phyloP scores from a whole-genome alignment of 2,329 filamentous ascomycete species.

The Penicillium sp. region DNA sequence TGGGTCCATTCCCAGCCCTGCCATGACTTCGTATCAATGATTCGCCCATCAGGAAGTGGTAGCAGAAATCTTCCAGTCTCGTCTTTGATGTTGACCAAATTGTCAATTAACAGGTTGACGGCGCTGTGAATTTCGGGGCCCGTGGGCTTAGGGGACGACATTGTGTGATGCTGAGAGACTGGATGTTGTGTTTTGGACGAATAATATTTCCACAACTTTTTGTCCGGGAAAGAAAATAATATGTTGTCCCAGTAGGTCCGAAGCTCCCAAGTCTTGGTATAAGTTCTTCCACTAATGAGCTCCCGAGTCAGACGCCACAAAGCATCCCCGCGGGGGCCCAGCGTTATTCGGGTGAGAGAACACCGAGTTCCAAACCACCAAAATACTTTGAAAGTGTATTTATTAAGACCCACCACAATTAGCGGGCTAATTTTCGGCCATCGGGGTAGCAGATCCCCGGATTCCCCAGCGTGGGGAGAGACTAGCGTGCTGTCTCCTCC shows the following conservation, averaged over 20 bases:
- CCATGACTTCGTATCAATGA: constrained; percentile 85
- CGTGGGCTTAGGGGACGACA: constrained; percentile 20
- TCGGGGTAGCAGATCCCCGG: constrained; percentile 23
- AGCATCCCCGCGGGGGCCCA: constrained; percentile 17
- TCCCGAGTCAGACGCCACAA: constrained; percentile 12
- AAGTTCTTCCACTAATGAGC: constrained; percentile 19
- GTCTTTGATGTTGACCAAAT: constrained; percentile 76
- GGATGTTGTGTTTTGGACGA: background rate
- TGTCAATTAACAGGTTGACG: constrained; percentile 67
- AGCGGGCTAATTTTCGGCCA: background rate
- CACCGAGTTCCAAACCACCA: constrained; percentile 4
- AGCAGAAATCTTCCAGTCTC: constrained; percentile 72
- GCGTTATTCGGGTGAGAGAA: constrained; percentile 20
- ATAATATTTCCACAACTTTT: background rate
- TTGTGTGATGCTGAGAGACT: constrained; percentile 8
- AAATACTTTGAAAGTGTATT: background rate
- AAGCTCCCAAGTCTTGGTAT: background rate
- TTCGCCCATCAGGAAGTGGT: constrained; percentile 66
- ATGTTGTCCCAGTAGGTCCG: background rate
- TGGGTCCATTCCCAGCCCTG: constrained; percentile 75
- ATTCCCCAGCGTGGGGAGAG: background rate
- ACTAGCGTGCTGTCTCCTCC: background rate
- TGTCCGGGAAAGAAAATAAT: background rate
- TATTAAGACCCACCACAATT: background rate
- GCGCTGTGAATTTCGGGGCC: constrained; percentile 51